Evolutionary conservation across 768 basidiomycete genomes (phyloP).

Genomic region (Lanmaoa rubissima): DNA sequence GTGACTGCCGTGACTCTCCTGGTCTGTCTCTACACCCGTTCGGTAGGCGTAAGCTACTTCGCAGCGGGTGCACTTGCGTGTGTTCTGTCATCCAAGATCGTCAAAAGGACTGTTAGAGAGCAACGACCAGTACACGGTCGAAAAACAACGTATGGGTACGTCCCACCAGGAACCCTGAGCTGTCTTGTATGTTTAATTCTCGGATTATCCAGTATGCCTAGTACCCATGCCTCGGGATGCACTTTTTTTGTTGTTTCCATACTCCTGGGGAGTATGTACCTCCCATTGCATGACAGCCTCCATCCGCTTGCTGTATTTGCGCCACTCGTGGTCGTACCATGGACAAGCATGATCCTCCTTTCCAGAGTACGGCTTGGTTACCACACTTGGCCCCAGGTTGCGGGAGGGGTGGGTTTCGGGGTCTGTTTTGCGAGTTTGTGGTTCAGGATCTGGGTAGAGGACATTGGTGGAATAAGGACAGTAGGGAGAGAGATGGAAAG

Average conservation of each 20-base stretch:
- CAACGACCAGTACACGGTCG: constrained; percentile 50
- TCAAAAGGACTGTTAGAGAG: constrained; percentile 63
- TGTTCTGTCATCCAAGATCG: constrained; percentile 53
- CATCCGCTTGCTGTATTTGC: constrained; percentile 32
- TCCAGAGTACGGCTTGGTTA: constrained; percentile 78
- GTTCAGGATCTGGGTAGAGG: constrained; percentile 55
- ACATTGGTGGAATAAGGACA: constrained; percentile 22
- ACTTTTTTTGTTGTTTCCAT: constrained; percentile 63
- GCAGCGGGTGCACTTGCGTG: constrained; percentile 55
- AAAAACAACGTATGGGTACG: constrained; percentile 70
- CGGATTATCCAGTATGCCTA: constrained; percentile 65
- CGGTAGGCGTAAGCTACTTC: constrained; percentile 62
- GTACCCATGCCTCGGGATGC: constrained; percentile 74
- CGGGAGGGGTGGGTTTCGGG: constrained; percentile 58
- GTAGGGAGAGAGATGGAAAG: constrained; percentile 16
- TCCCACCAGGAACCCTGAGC: neutral
- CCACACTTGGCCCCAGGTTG: constrained; percentile 70
- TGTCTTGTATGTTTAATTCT: neutral
- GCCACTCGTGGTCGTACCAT: constrained; percentile 54
- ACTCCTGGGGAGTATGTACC: constrained; percentile 50
- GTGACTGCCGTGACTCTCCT: constrained; percentile 51
- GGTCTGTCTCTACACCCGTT: constrained; percentile 58
- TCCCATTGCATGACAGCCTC: constrained; percentile 59
- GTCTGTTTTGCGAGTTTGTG: constrained; percentile 49
- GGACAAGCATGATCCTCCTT: constrained; percentile 51